These are phyloP conservation scores for Quercus lobata DNA, from an alignment of 331 rosid species.

Conservation along the genomic window DNA sequence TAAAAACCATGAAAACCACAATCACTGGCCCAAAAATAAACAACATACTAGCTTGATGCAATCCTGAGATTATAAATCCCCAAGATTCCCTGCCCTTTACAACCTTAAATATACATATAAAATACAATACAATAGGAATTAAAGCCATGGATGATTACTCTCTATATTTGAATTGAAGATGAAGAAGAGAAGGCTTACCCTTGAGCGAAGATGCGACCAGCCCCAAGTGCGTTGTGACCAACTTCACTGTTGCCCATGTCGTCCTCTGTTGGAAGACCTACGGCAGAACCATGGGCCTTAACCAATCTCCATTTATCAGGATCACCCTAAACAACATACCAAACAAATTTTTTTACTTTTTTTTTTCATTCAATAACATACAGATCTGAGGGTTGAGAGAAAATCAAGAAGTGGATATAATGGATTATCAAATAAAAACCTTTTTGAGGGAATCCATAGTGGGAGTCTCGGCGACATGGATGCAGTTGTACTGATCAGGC, in stretches of 20 bases:
- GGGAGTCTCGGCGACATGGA: slow-evolving; percentile 85
- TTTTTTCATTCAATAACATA: neutral
- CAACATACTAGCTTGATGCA: too few species aligned
- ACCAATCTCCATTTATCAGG: slow-evolving; percentile 91
- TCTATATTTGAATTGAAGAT: too few species aligned
- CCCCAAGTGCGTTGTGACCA: slow-evolving; percentile 98
- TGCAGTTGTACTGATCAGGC: slow-evolving; percentile 72
- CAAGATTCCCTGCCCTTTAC: too few species aligned
- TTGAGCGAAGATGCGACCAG: slow-evolving; percentile 94
- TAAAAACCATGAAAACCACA: too few species aligned
- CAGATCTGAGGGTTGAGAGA: neutral
- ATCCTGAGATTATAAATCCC: too few species aligned
- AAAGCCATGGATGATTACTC: too few species aligned
- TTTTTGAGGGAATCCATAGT: slow-evolving; percentile 89
- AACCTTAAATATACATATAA: too few species aligned
- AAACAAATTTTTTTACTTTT: too few species aligned
- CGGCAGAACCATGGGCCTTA: slow-evolving; percentile 89
- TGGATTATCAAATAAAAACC: slow-evolving; percentile 14
- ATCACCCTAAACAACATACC: slow-evolving; percentile 48
- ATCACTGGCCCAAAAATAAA: too few species aligned
- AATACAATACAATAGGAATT: too few species aligned
- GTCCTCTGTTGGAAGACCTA: slow-evolving; percentile 94
- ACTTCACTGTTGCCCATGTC: slow-evolving; percentile 99
- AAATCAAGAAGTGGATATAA: neutral
- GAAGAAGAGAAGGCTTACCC: slow-evolving; percentile 46